Evolutionary conservation across 257 asterid genomes (phyloP).

Genomic region (Solanum medicagineum): DNA sequence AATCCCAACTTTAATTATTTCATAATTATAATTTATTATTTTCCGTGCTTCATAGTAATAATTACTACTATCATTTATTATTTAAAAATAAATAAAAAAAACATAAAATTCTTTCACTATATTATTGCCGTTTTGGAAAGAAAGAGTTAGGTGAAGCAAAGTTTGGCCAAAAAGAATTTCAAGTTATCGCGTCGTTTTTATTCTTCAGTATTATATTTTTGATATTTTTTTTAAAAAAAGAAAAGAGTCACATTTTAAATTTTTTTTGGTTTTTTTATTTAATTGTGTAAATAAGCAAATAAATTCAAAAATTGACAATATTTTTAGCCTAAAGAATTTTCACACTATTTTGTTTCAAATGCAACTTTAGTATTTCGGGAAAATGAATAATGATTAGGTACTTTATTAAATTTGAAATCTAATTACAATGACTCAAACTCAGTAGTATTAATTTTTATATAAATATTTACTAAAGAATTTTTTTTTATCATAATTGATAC

Average conservation of each 20-base stretch:
- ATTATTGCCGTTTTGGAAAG: background rate
- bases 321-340: background rate
- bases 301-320: background rate
- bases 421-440: background rate
- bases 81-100: background rate
- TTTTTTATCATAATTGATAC: too few species aligned
- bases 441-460: background rate
- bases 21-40: background rate
- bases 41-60: background rate
- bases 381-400: background rate
- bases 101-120: background rate
- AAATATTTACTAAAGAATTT: too few species aligned
- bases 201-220: background rate
- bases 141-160: background rate
- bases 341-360: background rate
- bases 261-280: too few species aligned
- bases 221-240: too few species aligned
- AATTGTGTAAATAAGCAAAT: background rate
- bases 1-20: slow-evolving; percentile 10
- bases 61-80: background rate
- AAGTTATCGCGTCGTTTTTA: background rate
- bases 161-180: background rate
- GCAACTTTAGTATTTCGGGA: background rate
- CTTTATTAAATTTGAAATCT: background rate
- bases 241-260: too few species aligned